Evolutionary conservation across 2,329 filamentous ascomycete genomes (phyloP).

Genomic region (Pleoardoris graminearum): DNA sequence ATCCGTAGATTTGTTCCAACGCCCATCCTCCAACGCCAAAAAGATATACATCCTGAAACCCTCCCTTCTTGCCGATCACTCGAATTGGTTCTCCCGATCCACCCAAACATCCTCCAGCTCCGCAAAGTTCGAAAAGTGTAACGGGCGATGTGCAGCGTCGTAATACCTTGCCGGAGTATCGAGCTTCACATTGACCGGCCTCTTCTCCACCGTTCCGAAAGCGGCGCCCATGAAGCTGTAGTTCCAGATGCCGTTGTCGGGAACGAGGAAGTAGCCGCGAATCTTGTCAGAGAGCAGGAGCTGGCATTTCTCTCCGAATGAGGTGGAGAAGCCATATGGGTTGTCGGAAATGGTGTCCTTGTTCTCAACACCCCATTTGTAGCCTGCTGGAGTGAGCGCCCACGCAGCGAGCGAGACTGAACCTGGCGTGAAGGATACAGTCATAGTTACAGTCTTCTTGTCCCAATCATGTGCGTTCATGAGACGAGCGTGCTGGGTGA

Average conservation of each 20-base stretch:
- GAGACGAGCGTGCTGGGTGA: slow-evolving; percentile 88
- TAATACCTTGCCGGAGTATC: slow-evolving; percentile 90
- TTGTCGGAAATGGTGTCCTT: slow-evolving; percentile 90
- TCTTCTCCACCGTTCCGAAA: slow-evolving; percentile 88
- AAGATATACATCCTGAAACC: background rate
- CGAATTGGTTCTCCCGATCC: slow-evolving; percentile 90
- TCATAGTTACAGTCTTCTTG: slow-evolving; percentile 90
- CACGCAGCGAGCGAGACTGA: slow-evolving; percentile 94
- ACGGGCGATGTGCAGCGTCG: slow-evolving; percentile 84
- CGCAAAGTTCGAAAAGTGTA: slow-evolving; percentile 97
- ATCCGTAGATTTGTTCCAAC: background rate
- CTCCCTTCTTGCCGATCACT: slow-evolving; percentile 51
- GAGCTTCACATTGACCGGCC: slow-evolving; percentile 85
- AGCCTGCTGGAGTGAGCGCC: slow-evolving; percentile 87
- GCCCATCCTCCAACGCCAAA: background rate
- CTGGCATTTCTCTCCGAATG: slow-evolving; percentile 94
- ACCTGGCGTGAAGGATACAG: slow-evolving; percentile 93
- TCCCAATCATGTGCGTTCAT: slow-evolving; percentile 87
- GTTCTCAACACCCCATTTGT: slow-evolving; percentile 97
- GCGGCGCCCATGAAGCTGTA: slow-evolving; percentile 96
- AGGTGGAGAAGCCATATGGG: slow-evolving; percentile 88
- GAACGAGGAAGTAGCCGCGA: slow-evolving; percentile 93
- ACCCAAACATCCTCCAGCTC: slow-evolving; percentile 97
- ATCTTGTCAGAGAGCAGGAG: slow-evolving; percentile 91
- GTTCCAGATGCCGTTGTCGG: slow-evolving; percentile 90